Evolutionary conservation across 2,329 filamentous ascomycete species (phyloP).

Genomic region (Diaporthe vaccinii): DNA sequence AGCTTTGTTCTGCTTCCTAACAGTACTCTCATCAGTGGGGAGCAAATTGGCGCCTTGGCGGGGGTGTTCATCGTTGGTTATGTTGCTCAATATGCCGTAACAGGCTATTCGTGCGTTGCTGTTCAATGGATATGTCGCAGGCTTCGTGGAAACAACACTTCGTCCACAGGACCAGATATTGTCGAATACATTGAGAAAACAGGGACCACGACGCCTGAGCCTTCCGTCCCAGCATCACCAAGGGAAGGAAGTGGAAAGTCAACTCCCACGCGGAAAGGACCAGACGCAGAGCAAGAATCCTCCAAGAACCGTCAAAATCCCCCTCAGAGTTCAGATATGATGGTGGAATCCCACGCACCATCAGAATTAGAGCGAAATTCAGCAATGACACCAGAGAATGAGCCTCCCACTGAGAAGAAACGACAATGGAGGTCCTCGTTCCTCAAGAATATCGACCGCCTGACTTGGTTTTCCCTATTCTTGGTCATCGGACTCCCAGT

Average conservation of each 20-base stretch:
- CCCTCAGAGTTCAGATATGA: neutral
- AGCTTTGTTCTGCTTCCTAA: constrained; percentile 71
- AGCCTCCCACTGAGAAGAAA: constrained; percentile 58
- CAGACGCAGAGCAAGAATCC: neutral
- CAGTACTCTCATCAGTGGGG: constrained; percentile 64
- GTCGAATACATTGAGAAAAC: neutral
- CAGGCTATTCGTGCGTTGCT: neutral
- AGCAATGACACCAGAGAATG: constrained; percentile 53
- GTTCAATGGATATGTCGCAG: neutral
- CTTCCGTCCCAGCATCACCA: neutral
- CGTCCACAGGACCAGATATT: neutral
- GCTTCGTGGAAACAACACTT: neutral
- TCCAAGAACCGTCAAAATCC: neutral
- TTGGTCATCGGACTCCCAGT: constrained; percentile 66
- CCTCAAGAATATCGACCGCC: constrained; percentile 59
- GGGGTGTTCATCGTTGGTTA: constrained; percentile 63
- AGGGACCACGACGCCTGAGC: neutral
- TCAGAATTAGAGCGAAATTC: constrained; percentile 24
- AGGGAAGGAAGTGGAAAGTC: neutral
- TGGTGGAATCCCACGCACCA: neutral
- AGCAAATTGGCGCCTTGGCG: constrained; percentile 71
- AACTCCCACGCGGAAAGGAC: neutral
- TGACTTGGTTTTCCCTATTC: constrained; percentile 61
- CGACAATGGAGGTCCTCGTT: constrained; percentile 64
- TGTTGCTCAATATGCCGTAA: constrained; percentile 43